Percentiles rank a stretch among this genome's conserved stretches.
Conservation (phyloP, 441 rosid genomes). For the Adansonia grandidieri region DNA sequence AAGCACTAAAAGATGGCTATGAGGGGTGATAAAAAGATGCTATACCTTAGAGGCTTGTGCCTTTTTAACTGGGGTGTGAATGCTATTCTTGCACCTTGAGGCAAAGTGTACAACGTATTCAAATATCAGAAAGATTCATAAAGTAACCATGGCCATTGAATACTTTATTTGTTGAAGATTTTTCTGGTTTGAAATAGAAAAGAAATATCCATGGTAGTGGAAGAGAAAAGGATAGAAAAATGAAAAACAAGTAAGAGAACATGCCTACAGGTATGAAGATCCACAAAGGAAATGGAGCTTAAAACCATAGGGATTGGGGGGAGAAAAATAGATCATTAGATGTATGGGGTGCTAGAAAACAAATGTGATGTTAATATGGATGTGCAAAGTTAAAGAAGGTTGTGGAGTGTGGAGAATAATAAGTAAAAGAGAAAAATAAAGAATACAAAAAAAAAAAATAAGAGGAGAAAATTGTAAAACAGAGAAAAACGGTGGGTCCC, state of each 20-base stretch:
- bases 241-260: neutral
- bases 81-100: neutral
- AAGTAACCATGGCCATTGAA: conserved; percentile 1
- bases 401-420: neutral
- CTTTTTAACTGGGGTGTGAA: neutral
- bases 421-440: neutral
- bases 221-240: neutral
- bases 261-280: neutral
- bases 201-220: neutral
- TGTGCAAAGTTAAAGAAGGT: neutral
- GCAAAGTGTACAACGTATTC: neutral
- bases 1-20: neutral
- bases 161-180: neutral
- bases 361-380: neutral
- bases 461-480: conserved; percentile 2
- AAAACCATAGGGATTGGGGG: neutral
- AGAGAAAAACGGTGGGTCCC: neutral
- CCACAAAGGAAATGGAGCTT: neutral
- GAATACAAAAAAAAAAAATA: neutral
- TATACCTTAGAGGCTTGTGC: conserved; percentile 14
- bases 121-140: neutral
- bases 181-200: conserved; percentile 1
- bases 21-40: conserved; percentile 2
- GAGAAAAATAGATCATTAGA: neutral
- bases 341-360: conserved; percentile 4